Evolutionary conservation across 371 early-diverging fungal genomes (phyloP), one percentile per base, ranked within the genome.

Genomic region (Chytridiales sp.): DNA sequence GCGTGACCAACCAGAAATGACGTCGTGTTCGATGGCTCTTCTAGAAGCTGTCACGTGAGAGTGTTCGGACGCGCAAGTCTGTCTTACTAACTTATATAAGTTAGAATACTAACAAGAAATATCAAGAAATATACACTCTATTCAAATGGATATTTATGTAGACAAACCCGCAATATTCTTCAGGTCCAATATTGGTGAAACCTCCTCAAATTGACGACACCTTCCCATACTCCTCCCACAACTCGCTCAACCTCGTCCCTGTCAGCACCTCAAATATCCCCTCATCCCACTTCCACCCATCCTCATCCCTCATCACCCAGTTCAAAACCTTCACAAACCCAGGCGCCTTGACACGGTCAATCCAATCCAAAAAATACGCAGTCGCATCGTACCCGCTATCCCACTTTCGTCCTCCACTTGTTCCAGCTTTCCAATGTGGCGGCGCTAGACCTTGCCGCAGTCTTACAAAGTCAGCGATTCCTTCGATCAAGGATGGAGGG

Each of bases 371-470:
- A 40, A 75, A 75, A 26, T 56, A 75, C 22, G 68, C 76, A 3
- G 71, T 70, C n/a, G 54, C 26, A n/a, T 67, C 67, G 42, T 74
- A 75, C 24, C 76, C 76, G 35, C 36, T 55, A 34, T 61, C 64
- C 68, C 68, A 68, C 24, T 24, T 46, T 24, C 54, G 48, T n/a
- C n/a, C n/a, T 0, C 59, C 61, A 11, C 44, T 44, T 31, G 15
- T 19, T 9, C 40, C 36, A 5, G 53, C 17, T n/a, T 17, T 13
- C 75, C 75, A 75, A 39, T 70, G 70, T 38, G 47, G 46, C 26
- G 75, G 52, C 17, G 44, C 59, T 6, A 48, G 55, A 17, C 68
- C 66, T 11, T 55, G 49, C 9, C 44, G 40, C 46, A 75, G 42
- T 26, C 76, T 53, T 38, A 73, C 65, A 35, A 47, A 66, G 47